A percentile compares a stretch with the other conserved stretches of the same genome.
Evolutionary conservation across 345 rosid species (phyloP).

Genomic region (Acer negundo): DNA sequence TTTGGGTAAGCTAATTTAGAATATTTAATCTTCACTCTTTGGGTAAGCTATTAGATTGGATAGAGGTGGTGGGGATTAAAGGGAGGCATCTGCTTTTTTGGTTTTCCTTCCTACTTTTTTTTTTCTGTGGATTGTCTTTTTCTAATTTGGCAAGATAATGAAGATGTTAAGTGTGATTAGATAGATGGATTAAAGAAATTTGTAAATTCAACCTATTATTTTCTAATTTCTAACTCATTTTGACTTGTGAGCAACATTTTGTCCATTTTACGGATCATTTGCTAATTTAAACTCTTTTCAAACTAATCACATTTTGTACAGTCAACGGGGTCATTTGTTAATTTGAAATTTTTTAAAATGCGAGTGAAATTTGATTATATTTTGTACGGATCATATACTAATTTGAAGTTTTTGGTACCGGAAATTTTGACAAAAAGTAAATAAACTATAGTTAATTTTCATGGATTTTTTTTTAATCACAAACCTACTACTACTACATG

Average conservation of each 20-base stretch:
- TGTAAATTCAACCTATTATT: too few species aligned
- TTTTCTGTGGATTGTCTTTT: not conserved
- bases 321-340: not conserved
- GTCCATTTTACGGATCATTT: too few species aligned
- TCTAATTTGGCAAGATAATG: not conserved
- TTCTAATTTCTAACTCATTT: too few species aligned
- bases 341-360: not conserved
- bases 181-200: not conserved
- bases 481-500: too few species aligned
- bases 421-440: not conserved
- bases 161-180: not conserved
- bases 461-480: too few species aligned
- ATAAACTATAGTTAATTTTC: too few species aligned
- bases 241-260: too few species aligned
- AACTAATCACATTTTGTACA: too few species aligned
- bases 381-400: too few species aligned
- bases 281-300: too few species aligned
- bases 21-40: not conserved
- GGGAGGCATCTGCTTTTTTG: not conserved
- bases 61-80: not conserved
- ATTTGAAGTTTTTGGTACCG: not conserved
- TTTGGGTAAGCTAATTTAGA: not conserved
- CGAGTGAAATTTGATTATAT: too few species aligned
- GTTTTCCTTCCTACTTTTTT: not conserved
- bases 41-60: constrained; percentile 4